Conservation (phyloP, 2,329 filamentous ascomycete genomes). For the Sclerotiophoma versabilis region DNA sequence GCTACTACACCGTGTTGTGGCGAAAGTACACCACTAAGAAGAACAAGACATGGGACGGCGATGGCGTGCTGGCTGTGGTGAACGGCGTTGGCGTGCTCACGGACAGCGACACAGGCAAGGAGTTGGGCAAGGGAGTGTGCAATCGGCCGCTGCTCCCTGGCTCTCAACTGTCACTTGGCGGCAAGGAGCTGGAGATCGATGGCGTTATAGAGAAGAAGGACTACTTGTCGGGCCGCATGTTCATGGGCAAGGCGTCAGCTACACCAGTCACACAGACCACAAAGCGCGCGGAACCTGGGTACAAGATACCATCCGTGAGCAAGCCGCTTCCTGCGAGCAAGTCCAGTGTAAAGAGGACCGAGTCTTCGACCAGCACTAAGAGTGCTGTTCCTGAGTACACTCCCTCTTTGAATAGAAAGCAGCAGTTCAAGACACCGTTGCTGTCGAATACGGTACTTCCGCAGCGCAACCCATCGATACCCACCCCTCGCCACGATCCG, state of each 20-base stretch:
- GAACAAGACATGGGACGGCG: slow-evolving; percentile 79
- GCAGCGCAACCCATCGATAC: slow-evolving; percentile 55
- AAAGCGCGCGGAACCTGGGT: slow-evolving; percentile 23
- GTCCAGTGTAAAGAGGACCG: slow-evolving; percentile 27
- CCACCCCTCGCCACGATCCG: slow-evolving; percentile 71
- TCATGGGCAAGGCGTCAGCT: slow-evolving; percentile 43
- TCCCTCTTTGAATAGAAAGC: slow-evolving; percentile 49
- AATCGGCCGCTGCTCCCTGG: slow-evolving; percentile 66
- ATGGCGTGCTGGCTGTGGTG: slow-evolving; percentile 67
- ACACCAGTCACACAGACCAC: slow-evolving; percentile 25
- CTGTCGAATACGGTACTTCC: slow-evolving; percentile 60
- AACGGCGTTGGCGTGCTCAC: slow-evolving; percentile 67
- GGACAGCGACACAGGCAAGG: slow-evolving; percentile 66
- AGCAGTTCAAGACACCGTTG: slow-evolving; percentile 69
- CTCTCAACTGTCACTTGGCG: slow-evolving; percentile 66
- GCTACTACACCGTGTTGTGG: slow-evolving; percentile 59
- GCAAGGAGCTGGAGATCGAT: slow-evolving; percentile 74
- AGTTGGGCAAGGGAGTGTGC: slow-evolving; percentile 66
- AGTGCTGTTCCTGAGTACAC: slow-evolving; percentile 49
- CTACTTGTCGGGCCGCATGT: slow-evolving; percentile 59
- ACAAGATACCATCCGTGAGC: slow-evolving; percentile 21
- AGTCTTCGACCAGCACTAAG: slow-evolving; percentile 28
- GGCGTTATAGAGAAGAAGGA: slow-evolving; percentile 67
- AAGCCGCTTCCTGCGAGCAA: slow-evolving; percentile 9
- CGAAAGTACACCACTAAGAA: slow-evolving; percentile 75